Percentiles rank a stretch among this genome's conserved stretches.
Evolutionary conservation across 140 eudicot genomes (phyloP).

Genomic region (Erigeron philadelphicus): DNA sequence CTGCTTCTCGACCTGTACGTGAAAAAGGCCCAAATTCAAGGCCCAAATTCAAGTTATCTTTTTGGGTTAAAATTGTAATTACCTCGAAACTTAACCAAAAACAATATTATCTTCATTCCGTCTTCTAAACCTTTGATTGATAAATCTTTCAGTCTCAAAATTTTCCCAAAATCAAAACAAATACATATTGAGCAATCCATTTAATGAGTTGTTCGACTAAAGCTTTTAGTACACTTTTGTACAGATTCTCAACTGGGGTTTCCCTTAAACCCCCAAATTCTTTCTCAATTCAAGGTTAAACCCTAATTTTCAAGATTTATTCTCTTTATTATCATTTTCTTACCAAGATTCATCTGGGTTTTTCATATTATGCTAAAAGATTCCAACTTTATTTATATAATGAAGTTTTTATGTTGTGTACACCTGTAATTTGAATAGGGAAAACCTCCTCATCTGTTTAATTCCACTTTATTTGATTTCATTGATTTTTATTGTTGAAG

Average conservation of each 20-base stretch:
- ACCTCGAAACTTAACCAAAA: too few relatives aligned
- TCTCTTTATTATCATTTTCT: not conserved
- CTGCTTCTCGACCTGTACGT: too few relatives aligned
- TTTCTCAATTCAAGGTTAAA: constrained; percentile 36
- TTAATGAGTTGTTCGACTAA: constrained; percentile 38
- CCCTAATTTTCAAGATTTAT: constrained; percentile 13
- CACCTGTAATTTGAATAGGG: too few relatives aligned
- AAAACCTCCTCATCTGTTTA: too few relatives aligned
- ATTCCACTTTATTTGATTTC: not conserved
- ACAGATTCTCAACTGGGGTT: constrained; percentile 49
- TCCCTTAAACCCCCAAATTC: constrained; percentile 37
- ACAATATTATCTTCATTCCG: not conserved
- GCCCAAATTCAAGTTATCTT: too few relatives aligned
- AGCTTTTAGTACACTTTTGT: constrained; percentile 44
- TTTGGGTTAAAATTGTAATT: too few relatives aligned
- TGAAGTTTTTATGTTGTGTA: too few relatives aligned
- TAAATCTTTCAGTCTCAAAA: constrained; percentile 10
- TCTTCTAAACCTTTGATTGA: constrained; percentile 10
- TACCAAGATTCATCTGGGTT: not conserved
- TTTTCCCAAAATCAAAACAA: not conserved
- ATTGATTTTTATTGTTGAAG: constrained; percentile 1
- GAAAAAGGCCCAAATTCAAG: too few relatives aligned
- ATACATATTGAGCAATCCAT: constrained; percentile 26
- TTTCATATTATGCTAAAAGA: not conserved
- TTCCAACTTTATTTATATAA: not conserved